A percentile compares a stretch with the other conserved stretches of the same genome.
Evolutionary conservation across 768 basidiomycete species (phyloP).

Genomic region (Daedaleopsis sinensis): DNA sequence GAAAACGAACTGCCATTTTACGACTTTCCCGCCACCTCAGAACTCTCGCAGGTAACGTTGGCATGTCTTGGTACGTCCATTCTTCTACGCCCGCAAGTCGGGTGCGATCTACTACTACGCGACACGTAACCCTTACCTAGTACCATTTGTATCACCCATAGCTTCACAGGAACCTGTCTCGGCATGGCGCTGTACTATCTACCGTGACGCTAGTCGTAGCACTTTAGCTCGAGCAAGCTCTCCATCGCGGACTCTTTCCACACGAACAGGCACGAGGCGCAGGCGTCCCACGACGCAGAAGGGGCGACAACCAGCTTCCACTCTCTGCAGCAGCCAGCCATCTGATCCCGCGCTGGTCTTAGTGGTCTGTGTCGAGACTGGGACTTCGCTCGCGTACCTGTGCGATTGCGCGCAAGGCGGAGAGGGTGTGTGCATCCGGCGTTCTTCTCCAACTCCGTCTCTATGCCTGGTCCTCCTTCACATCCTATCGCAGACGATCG

Average conservation of each 20-base stretch:
- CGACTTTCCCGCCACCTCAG: background rate
- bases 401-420: slow-evolving; percentile 7
- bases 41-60: background rate
- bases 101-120: background rate
- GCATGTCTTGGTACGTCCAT: background rate
- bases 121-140: background rate
- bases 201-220: background rate
- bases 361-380: slow-evolving; percentile 1
- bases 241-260: background rate
- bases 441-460: slow-evolving; percentile 5
- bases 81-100: background rate
- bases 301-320: background rate
- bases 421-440: slow-evolving; percentile 10
- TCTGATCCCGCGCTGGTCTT: slow-evolving; percentile 9
- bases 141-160: background rate
- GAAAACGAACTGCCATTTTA: background rate
- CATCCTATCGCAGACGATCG: slow-evolving; percentile 18
- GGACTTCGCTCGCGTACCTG: slow-evolving; percentile 15
- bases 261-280: background rate
- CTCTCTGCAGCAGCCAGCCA: background rate
- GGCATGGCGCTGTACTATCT: background rate
- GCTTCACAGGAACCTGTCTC: background rate
- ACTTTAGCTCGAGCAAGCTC: background rate
- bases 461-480: background rate
- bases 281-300: background rate